Evolutionary conservation across 345 rosid genomes (phyloP).

Genomic region (Iberis pinnata): DNA sequence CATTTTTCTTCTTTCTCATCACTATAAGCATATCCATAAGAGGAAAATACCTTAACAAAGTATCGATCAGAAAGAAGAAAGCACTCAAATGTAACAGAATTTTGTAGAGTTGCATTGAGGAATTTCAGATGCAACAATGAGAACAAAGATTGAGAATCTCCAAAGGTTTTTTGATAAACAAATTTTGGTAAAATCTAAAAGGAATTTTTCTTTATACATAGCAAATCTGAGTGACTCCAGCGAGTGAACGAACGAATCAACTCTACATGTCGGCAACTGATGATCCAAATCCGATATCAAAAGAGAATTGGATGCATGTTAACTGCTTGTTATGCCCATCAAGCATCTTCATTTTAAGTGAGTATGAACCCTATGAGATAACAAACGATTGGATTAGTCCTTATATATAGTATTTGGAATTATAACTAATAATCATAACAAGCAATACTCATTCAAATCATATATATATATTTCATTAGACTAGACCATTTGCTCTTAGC

Average conservation of each 20-base stretch:
- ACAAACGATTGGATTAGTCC: neutral
- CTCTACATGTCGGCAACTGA: constrained; percentile 51
- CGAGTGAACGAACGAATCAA: neutral
- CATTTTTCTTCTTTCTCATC: no score
- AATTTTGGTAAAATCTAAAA: no score
- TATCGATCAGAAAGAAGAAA: no score
- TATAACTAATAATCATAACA: neutral
- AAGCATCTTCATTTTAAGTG: constrained; percentile 82
- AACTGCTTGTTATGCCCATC: constrained; percentile 42
- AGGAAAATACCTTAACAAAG: no score
- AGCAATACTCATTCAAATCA: constrained; percentile 2
- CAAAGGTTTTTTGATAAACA: no score
- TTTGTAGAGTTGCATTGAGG: no score
- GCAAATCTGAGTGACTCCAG: constrained; percentile 8
- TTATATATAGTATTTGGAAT: neutral
- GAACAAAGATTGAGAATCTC: no score
- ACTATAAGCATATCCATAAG: no score
- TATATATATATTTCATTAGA: neutral
- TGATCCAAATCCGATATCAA: constrained; percentile 57
- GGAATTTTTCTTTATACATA: constrained; percentile 12
- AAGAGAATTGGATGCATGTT: constrained; percentile 75
- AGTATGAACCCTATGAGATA: constrained; percentile 66
- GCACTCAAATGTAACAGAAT: no score
- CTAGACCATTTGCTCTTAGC: neutral
- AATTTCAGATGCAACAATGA: no score